Evolutionary conservation across 148 eudicot species (phyloP).

Genomic region (Amaranthus palmeri): DNA sequence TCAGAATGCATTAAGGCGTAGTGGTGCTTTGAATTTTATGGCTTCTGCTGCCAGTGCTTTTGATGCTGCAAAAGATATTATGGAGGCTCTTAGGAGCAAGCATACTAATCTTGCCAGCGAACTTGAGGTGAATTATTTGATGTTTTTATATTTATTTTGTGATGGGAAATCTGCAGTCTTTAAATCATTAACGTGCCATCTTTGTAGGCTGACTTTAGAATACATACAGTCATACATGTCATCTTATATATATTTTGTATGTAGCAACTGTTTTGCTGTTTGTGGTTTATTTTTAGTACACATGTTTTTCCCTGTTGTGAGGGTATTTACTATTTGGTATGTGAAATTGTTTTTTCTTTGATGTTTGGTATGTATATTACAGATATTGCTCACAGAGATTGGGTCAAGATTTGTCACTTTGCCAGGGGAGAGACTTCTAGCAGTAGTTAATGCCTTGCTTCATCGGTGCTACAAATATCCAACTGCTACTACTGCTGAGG

Average conservation of each 20-base stretch:
- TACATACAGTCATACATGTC: not conserved
- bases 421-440: constrained; percentile 97
- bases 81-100: constrained; percentile 99
- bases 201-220: not conserved
- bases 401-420: constrained; percentile 97
- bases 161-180: not conserved
- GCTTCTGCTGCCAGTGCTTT: constrained; percentile 97
- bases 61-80: constrained; percentile 95
- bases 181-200: not conserved
- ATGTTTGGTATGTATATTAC: constrained; percentile 20
- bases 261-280: not conserved
- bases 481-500: constrained; percentile 96
- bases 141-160: not conserved
- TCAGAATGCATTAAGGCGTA: constrained; percentile 77
- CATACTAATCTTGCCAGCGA: constrained; percentile 95
- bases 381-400: constrained; percentile 88
- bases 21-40: constrained; percentile 67
- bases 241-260: not conserved
- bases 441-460: constrained; percentile 91
- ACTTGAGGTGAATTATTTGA: constrained; percentile 60
- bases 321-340: not conserved
- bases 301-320: not conserved
- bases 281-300: not conserved
- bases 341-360: not conserved
- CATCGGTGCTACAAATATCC: constrained; percentile 98